These are phyloP conservation scores for Picea engelmannii DNA, from an alignment of 83 land plant species.

Conservation along the genomic window DNA sequence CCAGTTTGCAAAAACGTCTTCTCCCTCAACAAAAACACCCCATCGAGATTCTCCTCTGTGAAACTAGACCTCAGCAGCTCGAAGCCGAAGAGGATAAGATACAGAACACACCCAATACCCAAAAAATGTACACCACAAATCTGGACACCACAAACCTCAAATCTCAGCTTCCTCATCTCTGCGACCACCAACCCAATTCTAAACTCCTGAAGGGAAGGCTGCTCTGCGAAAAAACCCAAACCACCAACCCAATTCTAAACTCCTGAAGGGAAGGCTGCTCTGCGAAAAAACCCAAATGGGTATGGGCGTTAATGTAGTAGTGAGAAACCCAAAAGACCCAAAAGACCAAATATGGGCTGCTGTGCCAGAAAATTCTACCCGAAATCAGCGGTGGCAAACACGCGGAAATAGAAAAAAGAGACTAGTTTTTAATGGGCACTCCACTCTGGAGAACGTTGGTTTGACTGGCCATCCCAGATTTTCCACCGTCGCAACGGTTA, in stretches of 20 bases:
- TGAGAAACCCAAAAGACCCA: slow-evolving; percentile 1
- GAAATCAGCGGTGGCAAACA: too few species aligned
- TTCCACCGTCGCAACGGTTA: too few species aligned
- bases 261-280: not conserved
- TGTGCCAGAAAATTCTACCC: too few species aligned
- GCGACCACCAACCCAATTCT: not conserved
- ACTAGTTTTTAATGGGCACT: too few species aligned
- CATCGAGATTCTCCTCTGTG: not conserved
- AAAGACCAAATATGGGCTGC: too few species aligned
- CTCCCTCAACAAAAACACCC: not conserved
- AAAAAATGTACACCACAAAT: not conserved
- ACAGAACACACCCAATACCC: not conserved
- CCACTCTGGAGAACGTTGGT: too few species aligned
- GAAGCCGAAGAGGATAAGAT: not conserved
- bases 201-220: not conserved
- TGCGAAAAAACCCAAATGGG: not conserved
- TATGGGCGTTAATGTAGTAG: not conserved
- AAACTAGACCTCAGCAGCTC: not conserved
- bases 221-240: not conserved
- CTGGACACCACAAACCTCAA: not conserved
- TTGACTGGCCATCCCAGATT: too few species aligned
- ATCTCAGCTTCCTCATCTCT: slow-evolving; percentile 9
- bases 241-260: not conserved
- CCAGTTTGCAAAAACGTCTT: not conserved
- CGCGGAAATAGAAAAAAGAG: too few species aligned